phyloP scores from a whole-genome alignment of 1,139 yeast species.

The Yarrowia galli region DNA sequence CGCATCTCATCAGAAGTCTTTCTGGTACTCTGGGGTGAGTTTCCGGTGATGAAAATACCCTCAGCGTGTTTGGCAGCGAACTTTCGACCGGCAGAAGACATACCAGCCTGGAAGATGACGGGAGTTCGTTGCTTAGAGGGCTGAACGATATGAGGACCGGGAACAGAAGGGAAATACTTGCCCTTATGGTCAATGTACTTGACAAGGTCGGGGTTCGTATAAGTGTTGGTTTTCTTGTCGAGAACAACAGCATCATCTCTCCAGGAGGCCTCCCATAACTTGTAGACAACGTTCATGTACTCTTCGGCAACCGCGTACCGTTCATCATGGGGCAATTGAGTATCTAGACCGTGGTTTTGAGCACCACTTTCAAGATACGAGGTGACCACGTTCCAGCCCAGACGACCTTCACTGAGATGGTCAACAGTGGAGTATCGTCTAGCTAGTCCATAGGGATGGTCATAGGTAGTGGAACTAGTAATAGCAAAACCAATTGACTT shows the following conservation, averaged over 20 bases:
- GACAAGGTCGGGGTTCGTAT: slow-evolving; percentile 48
- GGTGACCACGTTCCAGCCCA: slow-evolving; percentile 57
- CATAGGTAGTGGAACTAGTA: slow-evolving; percentile 55
- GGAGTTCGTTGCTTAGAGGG: slow-evolving; percentile 56
- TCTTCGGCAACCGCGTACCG: slow-evolving; percentile 54
- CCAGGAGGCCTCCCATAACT: slow-evolving; percentile 54
- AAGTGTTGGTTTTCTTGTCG: slow-evolving; percentile 48
- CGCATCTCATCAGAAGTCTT: slow-evolving; percentile 31
- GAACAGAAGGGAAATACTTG: slow-evolving; percentile 51
- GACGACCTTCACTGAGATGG: slow-evolving; percentile 54
- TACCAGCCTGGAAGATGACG: slow-evolving; percentile 55
- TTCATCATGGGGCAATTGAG: slow-evolving; percentile 51
- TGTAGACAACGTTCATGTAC: slow-evolving; percentile 52
- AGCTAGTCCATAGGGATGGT: slow-evolving; percentile 55
- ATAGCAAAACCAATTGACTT: slow-evolving; percentile 53
- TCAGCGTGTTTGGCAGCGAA: slow-evolving; percentile 56
- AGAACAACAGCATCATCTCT: slow-evolving; percentile 53
- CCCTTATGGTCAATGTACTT: slow-evolving; percentile 53
- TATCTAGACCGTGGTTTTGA: slow-evolving; percentile 43
- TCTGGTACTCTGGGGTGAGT: slow-evolving; percentile 15
- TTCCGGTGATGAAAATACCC: slow-evolving; percentile 24
- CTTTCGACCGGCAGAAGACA: slow-evolving; percentile 53
- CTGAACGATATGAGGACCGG: slow-evolving; percentile 53
- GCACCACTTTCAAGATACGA: slow-evolving; percentile 52
- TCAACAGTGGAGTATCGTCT: slow-evolving; percentile 55